Conservation (phyloP, 768 basidiomycete genomes). For the Cystobasidium tubakii region DNA sequence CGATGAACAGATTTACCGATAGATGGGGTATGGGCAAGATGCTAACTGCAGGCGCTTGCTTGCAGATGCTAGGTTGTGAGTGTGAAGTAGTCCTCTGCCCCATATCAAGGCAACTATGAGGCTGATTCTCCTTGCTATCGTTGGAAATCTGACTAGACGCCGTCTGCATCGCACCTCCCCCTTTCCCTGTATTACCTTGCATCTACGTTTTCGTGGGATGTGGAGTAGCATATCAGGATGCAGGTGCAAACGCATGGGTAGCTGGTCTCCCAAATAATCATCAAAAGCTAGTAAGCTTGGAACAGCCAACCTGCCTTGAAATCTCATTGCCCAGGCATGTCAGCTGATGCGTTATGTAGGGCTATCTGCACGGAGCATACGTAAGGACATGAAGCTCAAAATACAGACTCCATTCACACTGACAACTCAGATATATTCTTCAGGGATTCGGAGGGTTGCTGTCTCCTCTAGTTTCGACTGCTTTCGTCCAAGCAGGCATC, state of each 20-base stretch:
- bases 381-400: not conserved
- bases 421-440: too few relatives aligned
- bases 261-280: conserved; percentile 6
- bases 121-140: not conserved
- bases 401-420: not conserved
- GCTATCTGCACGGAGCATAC: conserved; percentile 27
- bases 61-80: conserved; percentile 10
- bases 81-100: not conserved
- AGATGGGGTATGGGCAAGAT: conserved; percentile 21
- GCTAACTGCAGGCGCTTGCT: conserved; percentile 11
- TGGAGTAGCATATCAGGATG: conserved; percentile 10
- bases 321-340: too few relatives aligned
- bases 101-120: not conserved
- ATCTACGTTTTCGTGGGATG: conserved; percentile 8
- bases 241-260: conserved; percentile 25
- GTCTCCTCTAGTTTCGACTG: conserved; percentile 19
- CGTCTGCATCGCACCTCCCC: conserved; percentile 29
- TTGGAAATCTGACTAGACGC: conserved; percentile 5
- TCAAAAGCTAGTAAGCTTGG: conserved; percentile 6
- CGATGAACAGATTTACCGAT: conserved; percentile 9
- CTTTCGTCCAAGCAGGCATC: conserved; percentile 28
- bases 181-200: conserved; percentile 6
- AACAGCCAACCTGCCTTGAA: not conserved
- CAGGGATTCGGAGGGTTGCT: conserved; percentile 16
- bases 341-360: not conserved